These are phyloP conservation scores for Solanum hybrid DNA, from an alignment of 305 asterid species.

Conservation along the genomic window DNA sequence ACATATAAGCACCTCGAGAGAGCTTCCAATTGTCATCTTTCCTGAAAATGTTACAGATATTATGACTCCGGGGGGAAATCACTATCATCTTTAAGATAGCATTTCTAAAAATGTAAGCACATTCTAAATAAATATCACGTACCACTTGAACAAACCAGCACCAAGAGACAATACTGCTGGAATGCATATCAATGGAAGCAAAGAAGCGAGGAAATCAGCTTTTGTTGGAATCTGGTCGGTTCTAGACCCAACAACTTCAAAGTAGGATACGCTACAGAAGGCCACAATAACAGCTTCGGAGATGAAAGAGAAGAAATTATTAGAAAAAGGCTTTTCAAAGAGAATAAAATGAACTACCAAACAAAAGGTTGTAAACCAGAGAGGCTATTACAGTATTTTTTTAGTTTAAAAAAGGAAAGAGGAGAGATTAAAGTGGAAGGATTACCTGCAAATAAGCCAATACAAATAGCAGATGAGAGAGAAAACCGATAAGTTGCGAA, in stretches of 20 bases:
- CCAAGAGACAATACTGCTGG: slow-evolving; percentile 83
- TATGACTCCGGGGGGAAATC: background rate
- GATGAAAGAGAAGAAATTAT: slow-evolving; percentile 14
- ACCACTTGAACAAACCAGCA: slow-evolving; percentile 94
- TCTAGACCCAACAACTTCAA: slow-evolving; percentile 77
- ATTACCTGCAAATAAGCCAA: slow-evolving; percentile 84
- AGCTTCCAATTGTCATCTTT: slow-evolving; percentile 98
- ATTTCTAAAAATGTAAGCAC: slow-evolving; percentile 1
- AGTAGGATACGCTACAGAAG: slow-evolving; percentile 83
- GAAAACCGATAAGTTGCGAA: slow-evolving; percentile 94
- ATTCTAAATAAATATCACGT: slow-evolving; percentile 19
- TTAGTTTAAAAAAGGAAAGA: background rate
- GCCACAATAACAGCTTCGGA: slow-evolving; percentile 74
- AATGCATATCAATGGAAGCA: slow-evolving; percentile 91
- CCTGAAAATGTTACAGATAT: slow-evolving; percentile 43
- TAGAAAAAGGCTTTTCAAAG: slow-evolving; percentile 7
- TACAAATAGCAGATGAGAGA: slow-evolving; percentile 79
- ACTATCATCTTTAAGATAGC: slow-evolving; percentile 5
- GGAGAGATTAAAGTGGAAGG: background rate
- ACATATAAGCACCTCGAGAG: slow-evolving; percentile 76
- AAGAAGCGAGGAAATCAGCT: slow-evolving; percentile 89
- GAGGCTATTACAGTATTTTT: background rate
- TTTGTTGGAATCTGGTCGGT: slow-evolving; percentile 69
- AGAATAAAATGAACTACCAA: background rate
- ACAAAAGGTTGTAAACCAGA: background rate